Percentiles rank a stretch among this genome's conserved stretches.
Conservation (phyloP, 1,139 yeast genomes). For the Sugiyamaella japonica region DNA sequence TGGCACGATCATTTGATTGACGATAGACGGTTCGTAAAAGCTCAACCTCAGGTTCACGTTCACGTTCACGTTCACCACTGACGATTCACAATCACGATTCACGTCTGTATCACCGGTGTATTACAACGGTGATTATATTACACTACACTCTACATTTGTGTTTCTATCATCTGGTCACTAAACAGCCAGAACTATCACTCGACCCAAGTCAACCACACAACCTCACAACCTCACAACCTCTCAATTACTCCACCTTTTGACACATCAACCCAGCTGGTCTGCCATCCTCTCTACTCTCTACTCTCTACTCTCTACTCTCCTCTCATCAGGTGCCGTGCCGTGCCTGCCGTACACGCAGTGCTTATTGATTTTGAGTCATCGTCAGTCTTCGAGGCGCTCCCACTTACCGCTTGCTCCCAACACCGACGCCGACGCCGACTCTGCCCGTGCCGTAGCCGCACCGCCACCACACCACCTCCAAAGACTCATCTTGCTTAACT, state of each 20-base stretch:
- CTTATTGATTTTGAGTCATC: constrained; percentile 1
- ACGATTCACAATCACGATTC: too few relatives aligned
- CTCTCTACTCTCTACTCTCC: not conserved
- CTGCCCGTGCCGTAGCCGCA: constrained; percentile 1
- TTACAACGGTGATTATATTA: too few relatives aligned
- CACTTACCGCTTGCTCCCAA: too few relatives aligned
- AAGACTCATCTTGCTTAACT: constrained; percentile 8
- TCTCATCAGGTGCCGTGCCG: not conserved
- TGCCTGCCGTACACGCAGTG: too few relatives aligned
- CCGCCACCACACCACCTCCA: not conserved
- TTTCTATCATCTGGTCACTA: too few relatives aligned
- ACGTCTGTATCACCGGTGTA: too few relatives aligned
- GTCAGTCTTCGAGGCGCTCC: not conserved
- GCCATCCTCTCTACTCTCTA: not conserved
- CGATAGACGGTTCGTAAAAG: not conserved
- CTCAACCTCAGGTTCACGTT: too few relatives aligned
- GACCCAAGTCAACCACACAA: too few relatives aligned
- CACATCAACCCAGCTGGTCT: too few relatives aligned
- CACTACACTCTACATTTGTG: too few relatives aligned
- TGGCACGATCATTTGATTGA: not conserved
- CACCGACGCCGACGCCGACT: not conserved
- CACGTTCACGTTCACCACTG: not conserved
- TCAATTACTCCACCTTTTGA: not conserved
- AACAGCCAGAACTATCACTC: too few relatives aligned
- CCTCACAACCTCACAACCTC: not conserved